Conservation (phyloP, 768 basidiomycete genomes). For the Punctularia strigosozonata region DNA sequence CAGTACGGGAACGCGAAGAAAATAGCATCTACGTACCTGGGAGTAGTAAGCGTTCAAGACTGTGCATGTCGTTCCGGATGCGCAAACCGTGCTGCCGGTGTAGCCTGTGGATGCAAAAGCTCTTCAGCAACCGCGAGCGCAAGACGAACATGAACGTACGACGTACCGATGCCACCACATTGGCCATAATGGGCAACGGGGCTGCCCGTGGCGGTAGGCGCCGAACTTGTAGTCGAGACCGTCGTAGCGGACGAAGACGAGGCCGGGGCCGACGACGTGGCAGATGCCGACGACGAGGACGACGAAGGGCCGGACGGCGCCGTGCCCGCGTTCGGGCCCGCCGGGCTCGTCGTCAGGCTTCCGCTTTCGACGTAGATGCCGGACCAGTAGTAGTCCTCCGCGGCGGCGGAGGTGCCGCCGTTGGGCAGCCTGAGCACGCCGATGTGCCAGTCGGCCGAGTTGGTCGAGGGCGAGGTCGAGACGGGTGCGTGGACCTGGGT, state of each 20-base stretch:
- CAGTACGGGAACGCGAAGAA: too few species aligned
- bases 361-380: conserved; percentile 51
- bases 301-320: conserved; percentile 5
- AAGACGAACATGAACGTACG: too few species aligned
- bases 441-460: conserved; percentile 50
- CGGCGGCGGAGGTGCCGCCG: conserved; percentile 22
- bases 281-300: conserved; percentile 1
- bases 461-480: conserved; percentile 39
- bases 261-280: conserved; percentile 13
- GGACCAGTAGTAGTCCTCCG: conserved; percentile 48
- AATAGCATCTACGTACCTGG: too few species aligned
- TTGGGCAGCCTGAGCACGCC: conserved; percentile 47
- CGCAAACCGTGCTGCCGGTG: too few species aligned
- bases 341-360: conserved; percentile 39
- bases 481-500: conserved; percentile 36
- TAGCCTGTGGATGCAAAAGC: too few species aligned
- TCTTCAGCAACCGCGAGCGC: too few species aligned
- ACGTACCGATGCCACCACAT: too few species aligned
- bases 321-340: conserved; percentile 24
- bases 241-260: conserved; percentile 15
- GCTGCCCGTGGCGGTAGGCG: conserved; percentile 20
- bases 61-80: too few species aligned
- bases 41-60: too few species aligned
- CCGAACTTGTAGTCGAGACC: conserved; percentile 11
- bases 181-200: conserved; percentile 35